phyloP scores from a whole-genome alignment of 371 early-diverging fungal species.

The Mortierella sp. region DNA sequence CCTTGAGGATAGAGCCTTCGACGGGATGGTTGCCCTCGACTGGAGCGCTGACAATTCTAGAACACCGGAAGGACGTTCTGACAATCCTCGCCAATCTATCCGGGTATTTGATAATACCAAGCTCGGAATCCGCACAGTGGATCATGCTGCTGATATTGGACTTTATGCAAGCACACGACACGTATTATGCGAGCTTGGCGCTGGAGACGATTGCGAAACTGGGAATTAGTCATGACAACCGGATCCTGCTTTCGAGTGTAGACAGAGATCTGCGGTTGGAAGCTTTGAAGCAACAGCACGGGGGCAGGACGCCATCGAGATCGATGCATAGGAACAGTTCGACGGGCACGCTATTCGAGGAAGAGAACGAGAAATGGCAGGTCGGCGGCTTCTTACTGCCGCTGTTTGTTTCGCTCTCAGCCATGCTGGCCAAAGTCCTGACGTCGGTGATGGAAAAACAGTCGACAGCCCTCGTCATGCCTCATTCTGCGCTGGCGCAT shows the following conservation, averaged over 20 bases:
- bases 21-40: constrained; percentile 37
- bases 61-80: constrained; percentile 67
- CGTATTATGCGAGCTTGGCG: constrained; percentile 67
- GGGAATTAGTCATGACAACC: constrained; percentile 68
- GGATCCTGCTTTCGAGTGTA: constrained; percentile 57
- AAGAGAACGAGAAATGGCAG: constrained; percentile 55
- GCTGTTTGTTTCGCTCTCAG: constrained; percentile 60
- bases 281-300: constrained; percentile 19
- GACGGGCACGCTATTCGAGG: constrained; percentile 27
- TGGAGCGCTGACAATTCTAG: constrained; percentile 58
- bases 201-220: constrained; percentile 69
- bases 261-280: constrained; percentile 30
- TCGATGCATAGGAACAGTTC: constrained; percentile 8
- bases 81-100: constrained; percentile 66
- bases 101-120: constrained; percentile 55
- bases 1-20: constrained; percentile 7
- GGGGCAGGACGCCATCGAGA: constrained; percentile 10
- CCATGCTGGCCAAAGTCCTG: constrained; percentile 60
- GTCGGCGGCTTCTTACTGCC: constrained; percentile 49
- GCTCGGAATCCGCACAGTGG: constrained; percentile 54
- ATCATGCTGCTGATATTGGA: constrained; percentile 63
- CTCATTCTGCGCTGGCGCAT: constrained; percentile 58
- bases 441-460: constrained; percentile 31
- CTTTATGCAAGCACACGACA: constrained; percentile 67
- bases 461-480: constrained; percentile 16